Base-by-base conservation (phyloP, 2,329 filamentous ascomycete genomes). In the Talaromyces albobiverticillius region DNA sequence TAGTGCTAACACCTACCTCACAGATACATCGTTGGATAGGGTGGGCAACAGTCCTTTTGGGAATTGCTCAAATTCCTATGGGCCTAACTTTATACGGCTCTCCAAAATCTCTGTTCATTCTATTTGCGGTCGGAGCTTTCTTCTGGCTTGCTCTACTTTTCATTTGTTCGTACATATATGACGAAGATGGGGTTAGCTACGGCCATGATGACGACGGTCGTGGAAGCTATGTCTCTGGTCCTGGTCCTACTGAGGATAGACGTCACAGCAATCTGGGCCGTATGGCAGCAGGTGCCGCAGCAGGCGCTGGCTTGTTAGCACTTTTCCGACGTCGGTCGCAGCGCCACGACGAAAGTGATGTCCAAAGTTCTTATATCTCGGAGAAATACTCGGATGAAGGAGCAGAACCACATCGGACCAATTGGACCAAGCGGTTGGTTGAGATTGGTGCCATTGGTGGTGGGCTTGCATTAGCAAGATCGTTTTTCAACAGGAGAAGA, bases 41-140 rank as follows among this genome's bases (percentile, higher is more conserved):
- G 16, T 81, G 92, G 54, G 76, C 82, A 0, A 84, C 93, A 62
- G 87, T 89, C 2, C 72, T 97, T 16, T 77, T 99, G 3, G 94
- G 90, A 0, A 85, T 97, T 60, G 82, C 86, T 3, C 94, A 99
- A 68, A 84, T 99, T 10, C 88, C 94, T 0, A 79, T 99, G 0
- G 94, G 94, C 0, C 78, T 99, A 45, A 92, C 92, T 0, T 79
- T 99, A 1, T 99, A 96, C 65, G 94, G 94, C 5, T 96, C 92
- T 26, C 93, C 94, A 4, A 84, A 87, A 64, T 83, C 82, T 34
- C 80, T 92, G 3, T 99, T 97, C 69, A 85, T 99, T 50, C 77
- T 97, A 3, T 99, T 88, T 65, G 82, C 92, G 0, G 59, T 97
- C 0, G 93, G 87, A 78, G 87, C 88, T 68, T 82, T 84, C 25